Evolutionary conservation across 2,329 filamentous ascomycete genomes (phyloP).

Genomic region (Fusarium solani-melongenae): DNA sequence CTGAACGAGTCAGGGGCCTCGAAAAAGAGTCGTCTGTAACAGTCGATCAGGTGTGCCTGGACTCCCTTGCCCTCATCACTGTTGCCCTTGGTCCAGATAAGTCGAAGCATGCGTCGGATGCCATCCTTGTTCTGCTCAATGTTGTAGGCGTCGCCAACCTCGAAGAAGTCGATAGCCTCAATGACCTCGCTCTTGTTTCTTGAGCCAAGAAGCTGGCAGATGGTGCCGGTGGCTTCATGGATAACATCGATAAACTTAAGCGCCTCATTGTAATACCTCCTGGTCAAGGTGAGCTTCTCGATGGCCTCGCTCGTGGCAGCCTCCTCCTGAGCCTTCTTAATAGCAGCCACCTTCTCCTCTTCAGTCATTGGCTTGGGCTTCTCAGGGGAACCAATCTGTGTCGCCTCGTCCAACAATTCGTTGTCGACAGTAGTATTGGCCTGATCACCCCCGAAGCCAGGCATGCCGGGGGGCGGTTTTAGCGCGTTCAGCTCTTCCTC

Average conservation of each 20-base stretch:
- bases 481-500: conserved; percentile 84
- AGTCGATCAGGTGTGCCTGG: conserved; percentile 95
- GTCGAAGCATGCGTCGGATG: conserved; percentile 92
- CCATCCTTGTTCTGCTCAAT: conserved; percentile 92
- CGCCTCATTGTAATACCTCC: conserved; percentile 92
- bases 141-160: conserved; percentile 94
- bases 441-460: conserved; percentile 67
- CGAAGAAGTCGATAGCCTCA: conserved; percentile 98
- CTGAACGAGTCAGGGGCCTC: conserved; percentile 91
- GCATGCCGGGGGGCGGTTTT: conserved; percentile 81
- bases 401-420: conserved; percentile 87
- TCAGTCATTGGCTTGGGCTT: conserved; percentile 78
- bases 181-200: conserved; percentile 99
- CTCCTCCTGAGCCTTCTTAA: conserved; percentile 85
- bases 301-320: conserved; percentile 90
- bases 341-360: conserved; percentile 77
- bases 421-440: conserved; percentile 79
- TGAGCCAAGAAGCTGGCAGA: conserved; percentile 90
- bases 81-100: conserved; percentile 99
- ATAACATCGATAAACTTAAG: conserved; percentile 93
- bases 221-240: conserved; percentile 81
- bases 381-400: conserved; percentile 77
- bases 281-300: conserved; percentile 86
- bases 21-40: conserved; percentile 95
- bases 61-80: conserved; percentile 99